phyloP scores from a whole-genome alignment of 768 basidiomycete species.

The Tephrocybe rancida region DNA sequence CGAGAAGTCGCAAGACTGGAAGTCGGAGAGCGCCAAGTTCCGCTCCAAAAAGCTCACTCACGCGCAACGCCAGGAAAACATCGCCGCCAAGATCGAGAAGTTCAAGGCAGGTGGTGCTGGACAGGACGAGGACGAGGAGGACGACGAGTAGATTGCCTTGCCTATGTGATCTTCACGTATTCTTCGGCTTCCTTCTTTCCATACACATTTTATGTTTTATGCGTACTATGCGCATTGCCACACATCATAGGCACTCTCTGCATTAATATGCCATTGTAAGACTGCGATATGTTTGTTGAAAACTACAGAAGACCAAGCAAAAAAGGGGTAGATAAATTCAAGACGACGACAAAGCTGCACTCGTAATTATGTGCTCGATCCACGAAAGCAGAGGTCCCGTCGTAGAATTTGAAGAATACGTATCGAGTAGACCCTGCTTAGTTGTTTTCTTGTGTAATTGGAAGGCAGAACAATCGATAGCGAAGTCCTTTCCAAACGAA shows the following conservation, averaged over 20 bases:
- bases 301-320: conserved; percentile 3
- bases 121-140: conserved; percentile 57
- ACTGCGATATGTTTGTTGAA: too few species aligned
- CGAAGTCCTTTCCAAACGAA: conserved; percentile 48
- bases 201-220: conserved; percentile 11
- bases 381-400: conserved; percentile 50
- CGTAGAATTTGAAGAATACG: conserved; percentile 36
- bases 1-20: conserved; percentile 92
- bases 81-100: conserved; percentile 87
- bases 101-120: conserved; percentile 75
- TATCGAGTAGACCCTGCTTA: conserved; percentile 41
- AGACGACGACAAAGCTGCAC: conserved; percentile 26
- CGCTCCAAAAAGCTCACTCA: conserved; percentile 67
- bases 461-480: conserved; percentile 61
- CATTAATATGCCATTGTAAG: conserved; percentile 9
- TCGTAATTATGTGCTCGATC: conserved; percentile 52
- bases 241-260: neutral
- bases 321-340: neutral
- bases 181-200: neutral
- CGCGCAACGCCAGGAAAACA: conserved; percentile 76
- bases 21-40: conserved; percentile 78
- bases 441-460: conserved; percentile 44
- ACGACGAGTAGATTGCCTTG: conserved; percentile 59
- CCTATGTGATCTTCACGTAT: neutral
- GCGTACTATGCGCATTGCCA: neutral